Base-by-base conservation (phyloP, 2,329 filamentous ascomycete species). In the Escovopsis weberi region DNA sequence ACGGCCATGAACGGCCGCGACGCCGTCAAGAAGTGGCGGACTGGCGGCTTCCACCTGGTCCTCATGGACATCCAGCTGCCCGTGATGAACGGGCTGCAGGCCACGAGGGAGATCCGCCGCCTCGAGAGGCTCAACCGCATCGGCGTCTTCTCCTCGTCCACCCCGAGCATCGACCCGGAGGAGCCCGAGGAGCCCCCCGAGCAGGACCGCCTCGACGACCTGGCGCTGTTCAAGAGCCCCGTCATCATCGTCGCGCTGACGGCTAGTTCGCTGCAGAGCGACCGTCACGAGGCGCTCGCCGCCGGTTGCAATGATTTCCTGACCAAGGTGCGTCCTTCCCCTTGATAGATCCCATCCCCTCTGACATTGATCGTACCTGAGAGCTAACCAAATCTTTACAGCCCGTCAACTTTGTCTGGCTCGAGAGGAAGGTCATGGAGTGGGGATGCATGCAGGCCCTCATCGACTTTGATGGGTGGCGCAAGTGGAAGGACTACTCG, bases 401-500 rank as follows among this genome's bases (percentile, higher is more conserved):
- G 85, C 91, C 91, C 18, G 89, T 98, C 51, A 94, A 94, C 59
- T 95, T 95, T 57, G 83, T 93, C 46, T 98, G 89, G 88, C 75
- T 98, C 26, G 86, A 95, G 60, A 79, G 89, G 45, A 98, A 98
- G 62, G 88, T 96, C 52, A 95, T 93, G 65, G 91, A 98, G 69
- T 98, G 91, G 91, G 91, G 91, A 44, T 96, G 91, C 67, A 98
- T 98, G 91, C 91, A 96, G 67, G 91, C 91, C 9, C 73, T 98
- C 23, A 96, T 98, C 55, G 91, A 98, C 66, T 96, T 91, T 59
- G 89, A 96, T 59, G 91, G 91, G 47, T 98, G 91, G 91, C 78
- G 88, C 43, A 86, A 86, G 61, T 98, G 91, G 91, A 94, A 94
- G 60, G 85, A 91, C 55, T 89, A 85, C 56, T 68, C 67, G 8